A percentile compares a stretch with the other conserved stretches of the same genome.
Conservation (phyloP, 169 alveolate genomes). For the Amoebophrya sp. region DNA sequence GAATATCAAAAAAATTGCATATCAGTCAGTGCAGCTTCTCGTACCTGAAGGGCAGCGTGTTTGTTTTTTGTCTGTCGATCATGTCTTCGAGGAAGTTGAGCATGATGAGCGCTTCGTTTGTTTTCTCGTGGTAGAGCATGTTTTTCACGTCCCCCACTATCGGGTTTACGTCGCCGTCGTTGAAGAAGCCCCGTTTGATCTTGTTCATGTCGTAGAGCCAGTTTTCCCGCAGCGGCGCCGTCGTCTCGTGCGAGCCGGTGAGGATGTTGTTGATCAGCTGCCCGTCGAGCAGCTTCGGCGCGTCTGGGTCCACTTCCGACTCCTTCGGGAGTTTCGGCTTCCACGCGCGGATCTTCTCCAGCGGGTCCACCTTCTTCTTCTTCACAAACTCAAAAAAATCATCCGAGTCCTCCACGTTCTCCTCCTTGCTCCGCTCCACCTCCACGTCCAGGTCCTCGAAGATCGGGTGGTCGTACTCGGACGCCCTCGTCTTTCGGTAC, state of each 20-base stretch:
- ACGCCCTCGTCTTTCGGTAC: not conserved
- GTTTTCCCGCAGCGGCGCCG: not conserved
- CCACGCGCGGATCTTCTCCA: not conserved
- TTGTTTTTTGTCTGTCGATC: not conserved
- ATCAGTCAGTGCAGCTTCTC: too few species aligned
- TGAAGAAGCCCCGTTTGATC: not conserved
- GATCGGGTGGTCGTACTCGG: not conserved
- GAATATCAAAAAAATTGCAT: too few species aligned
- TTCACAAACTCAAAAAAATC: not conserved
- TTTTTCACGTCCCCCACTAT: not conserved
- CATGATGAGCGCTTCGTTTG: not conserved
- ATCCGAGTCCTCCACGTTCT: not conserved
- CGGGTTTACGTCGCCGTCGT: not conserved
- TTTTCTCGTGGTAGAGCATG: not conserved
- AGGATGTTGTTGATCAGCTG: not conserved
- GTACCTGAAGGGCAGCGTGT: not conserved
- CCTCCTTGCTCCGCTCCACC: not conserved
- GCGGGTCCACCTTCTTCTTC: not conserved
- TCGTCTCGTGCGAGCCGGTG: not conserved
- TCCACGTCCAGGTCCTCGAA: not conserved
- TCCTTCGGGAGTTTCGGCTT: not conserved
- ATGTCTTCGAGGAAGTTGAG: not conserved
- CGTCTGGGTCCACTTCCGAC: not conserved
- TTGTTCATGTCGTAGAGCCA: not conserved
- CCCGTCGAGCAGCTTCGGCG: not conserved